Evolutionary conservation across 441 rosid species (phyloP), one percentile per base, ranked within the genome.

Genomic region (Biscutella laevigata): DNA sequence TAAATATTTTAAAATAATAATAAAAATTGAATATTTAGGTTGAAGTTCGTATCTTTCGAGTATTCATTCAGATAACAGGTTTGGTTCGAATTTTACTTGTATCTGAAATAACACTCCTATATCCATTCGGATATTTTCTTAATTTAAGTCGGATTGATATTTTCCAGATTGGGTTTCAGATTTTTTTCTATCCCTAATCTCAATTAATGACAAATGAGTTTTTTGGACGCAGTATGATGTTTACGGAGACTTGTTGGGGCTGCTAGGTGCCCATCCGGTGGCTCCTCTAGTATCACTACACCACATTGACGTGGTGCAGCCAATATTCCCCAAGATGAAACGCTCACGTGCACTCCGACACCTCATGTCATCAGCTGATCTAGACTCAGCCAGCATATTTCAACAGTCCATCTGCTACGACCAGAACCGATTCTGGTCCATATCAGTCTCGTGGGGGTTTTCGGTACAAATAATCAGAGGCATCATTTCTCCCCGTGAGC

Each of bases 361-460:
- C 67, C 68, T 88, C 10, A 77, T 88, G 36, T 61, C 80, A 1
- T 62, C 94, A 0, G 84, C 77, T 32, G 73, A 53, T 19, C 68
- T 74, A 0, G 96, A 91, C 60, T 74, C 98, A 2, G 91, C 91
- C 7, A 85, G 88, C 57, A 53, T 82, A 59, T 70, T 82, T 71
- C 94, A 91, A 48, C 96, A 88, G 41, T 91, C 96, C 10, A 77
- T 85, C 43, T 83, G 95, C 86, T 88, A 88, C 4, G 84, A 83
- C 66, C 64, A 57, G 21, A 52, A 47, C 19, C 63, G 74, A 26
- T 72, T 30, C 40, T 88, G 98, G 94, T 77, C 94, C 2, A 60
- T 91, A 58, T 74, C 89, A 0, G 81, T 91, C 3, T 83, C 95
- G 0, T 82, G 98, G 95, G 95, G 98, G n/a, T 85, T 73, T 5